These are phyloP conservation scores for Phytophthora foliorum DNA, from an alignment of 352 stramenopile species.

Conservation along the genomic window DNA sequence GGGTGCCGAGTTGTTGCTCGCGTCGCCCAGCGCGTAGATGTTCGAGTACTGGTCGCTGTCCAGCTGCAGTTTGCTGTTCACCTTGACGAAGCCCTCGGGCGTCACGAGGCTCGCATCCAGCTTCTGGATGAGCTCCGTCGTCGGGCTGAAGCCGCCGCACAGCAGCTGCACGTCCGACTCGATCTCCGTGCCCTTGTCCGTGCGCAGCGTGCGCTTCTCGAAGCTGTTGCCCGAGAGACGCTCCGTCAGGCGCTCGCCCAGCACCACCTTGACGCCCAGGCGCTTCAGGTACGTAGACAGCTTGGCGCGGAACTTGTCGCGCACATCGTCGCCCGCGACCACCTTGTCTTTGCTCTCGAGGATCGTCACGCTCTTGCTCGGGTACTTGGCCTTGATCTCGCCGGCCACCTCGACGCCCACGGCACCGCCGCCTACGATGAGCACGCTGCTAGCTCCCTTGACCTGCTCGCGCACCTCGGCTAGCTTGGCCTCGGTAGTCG, in stretches of 20 bases:
- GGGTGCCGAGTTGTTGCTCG: constrained; percentile 53
- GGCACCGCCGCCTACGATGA: constrained; percentile 69
- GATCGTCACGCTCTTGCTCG: constrained; percentile 67
- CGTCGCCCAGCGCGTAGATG: constrained; percentile 66
- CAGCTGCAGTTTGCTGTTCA: constrained; percentile 58
- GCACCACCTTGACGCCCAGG: constrained; percentile 58
- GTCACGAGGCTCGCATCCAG: constrained; percentile 50
- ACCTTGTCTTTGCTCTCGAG: constrained; percentile 49
- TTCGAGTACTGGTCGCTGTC: constrained; percentile 51
- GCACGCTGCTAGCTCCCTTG: constrained; percentile 48
- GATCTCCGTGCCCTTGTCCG: constrained; percentile 59
- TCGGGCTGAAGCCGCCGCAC: constrained; percentile 49
- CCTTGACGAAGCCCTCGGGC: constrained; percentile 48
- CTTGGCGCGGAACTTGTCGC: constrained; percentile 57
- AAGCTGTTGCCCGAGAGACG: constrained; percentile 50
- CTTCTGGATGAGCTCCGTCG: constrained; percentile 46
- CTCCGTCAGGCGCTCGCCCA: constrained; percentile 51
- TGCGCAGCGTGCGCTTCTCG: constrained; percentile 53
- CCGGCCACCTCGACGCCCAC: constrained; percentile 67
- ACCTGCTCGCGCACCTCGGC: constrained; percentile 54
- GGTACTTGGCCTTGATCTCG: constrained; percentile 66
- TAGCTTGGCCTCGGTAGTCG: constrained; percentile 45
- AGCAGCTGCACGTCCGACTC: constrained; percentile 60
- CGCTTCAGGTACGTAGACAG: constrained; percentile 44
- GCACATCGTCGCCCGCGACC: constrained; percentile 43